Base-by-base conservation (phyloP, 2,329 filamentous ascomycete genomes). In the Ciborinia camelliae region DNA sequence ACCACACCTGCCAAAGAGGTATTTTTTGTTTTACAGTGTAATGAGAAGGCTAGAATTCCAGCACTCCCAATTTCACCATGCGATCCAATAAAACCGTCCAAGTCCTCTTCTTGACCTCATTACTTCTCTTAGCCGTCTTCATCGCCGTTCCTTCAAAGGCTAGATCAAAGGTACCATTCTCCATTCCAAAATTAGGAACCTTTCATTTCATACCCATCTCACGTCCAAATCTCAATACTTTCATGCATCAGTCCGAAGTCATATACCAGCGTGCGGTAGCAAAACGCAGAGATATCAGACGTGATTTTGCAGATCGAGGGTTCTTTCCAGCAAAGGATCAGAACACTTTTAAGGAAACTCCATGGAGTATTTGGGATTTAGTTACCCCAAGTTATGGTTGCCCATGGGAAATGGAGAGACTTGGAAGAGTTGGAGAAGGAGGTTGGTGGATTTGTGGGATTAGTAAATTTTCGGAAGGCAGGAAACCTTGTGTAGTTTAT, bases 361-460 rank as follows among this genome's bases (percentile, higher is more conserved):
- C 76, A 4, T 78, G 75, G 67, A 73, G 75, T 3, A 70, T 79
- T 28, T 79, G 77, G 76, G 78, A 79, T 67, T 76, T 79, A 67
- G 73, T 75, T n/a, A 76, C 75, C 4, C 73, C 78, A 5, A 73
- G 76, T 4, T 79, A 77, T 69, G 74, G 72, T 53, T 79, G 78
- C 68, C 78, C 78, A 2, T 74, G 77, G 65, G 77, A 79, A 45
- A 72, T 79, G 35, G 75, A 79, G 65, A 74, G 78, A 14, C 69
- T 79, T 10, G 78, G 78, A 9, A 69, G 73, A 7, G 66, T 77
- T 10, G 77, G 78, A 30, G 77, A 79, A 55, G 78, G 78, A 26
- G 78, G 78, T 37, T 79, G 79, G 67, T 78, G 77, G 75, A 74
- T 79, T 28, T 80, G 77, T 69, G 78, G 77, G 50, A 76, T 79